Evolutionary conservation across 768 basidiomycete genomes (phyloP), one percentile per base, ranked within the genome.

Genomic region (Ramaria rubella): DNA sequence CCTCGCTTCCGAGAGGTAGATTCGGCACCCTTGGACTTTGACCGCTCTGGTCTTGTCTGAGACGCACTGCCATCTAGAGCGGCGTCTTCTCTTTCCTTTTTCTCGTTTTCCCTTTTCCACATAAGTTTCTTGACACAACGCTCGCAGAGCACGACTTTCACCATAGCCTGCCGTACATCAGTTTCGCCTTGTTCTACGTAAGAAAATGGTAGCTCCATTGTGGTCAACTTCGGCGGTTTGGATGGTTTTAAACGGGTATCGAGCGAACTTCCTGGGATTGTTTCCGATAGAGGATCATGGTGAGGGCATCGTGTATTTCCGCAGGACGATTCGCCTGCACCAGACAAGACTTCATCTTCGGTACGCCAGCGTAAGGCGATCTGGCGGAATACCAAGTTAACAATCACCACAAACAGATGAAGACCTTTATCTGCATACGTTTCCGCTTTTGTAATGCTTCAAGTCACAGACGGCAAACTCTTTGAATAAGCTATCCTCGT

Each of bases 301-400:
- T 78, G 78, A 49, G 76, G 70, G 65, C 95, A 98, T 23, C 94
- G 88, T 21, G 90, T 82, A 60, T 94, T 94, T 1, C 81, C 94
- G 64, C 95, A 98, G 0, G 90, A 89, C 3, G 81, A 79, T 68
- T 96, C 90, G 2, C 94, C 95, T 2, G 83, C 80, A 23, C 89
- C 90, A 0, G 82, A 80, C 2, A 98, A 73, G 14, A 97, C 94
- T 70, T 98, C 95, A 2, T 78, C 73, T 65, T 96, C 94, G 0
- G 94, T 94, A 31, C 95, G 78, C 95, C 95, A 98, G 14, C 95
- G 85, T 4, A 98, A 78, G 0, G 93, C 83, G 66, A 98, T 87
- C 86, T 94, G 59, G 23, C 59, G n/a, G n/a, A 17, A 26, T 7
- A 4, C 11, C 4, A 58, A 23, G n/a, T n/a, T n/a, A 21, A 11